Percentiles rank a stretch among this genome's conserved stretches.
phyloP scores from a whole-genome alignment of 2,329 filamentous ascomycete genomes.

The Beauveria asiatica region DNA sequence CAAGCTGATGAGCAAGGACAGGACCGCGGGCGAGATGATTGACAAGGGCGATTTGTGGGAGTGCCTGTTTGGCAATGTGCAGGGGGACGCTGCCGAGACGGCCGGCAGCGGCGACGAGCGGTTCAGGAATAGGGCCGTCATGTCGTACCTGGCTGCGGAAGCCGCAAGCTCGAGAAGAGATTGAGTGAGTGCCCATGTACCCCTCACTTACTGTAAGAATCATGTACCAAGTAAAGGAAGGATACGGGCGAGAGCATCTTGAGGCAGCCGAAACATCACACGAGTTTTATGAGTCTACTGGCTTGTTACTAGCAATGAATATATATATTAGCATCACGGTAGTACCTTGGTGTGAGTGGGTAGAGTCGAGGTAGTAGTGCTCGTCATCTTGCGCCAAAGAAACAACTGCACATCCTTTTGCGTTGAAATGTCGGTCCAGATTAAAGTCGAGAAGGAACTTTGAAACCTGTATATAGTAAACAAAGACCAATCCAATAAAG shows the following conservation, averaged over 20 bases:
- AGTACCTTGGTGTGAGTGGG: too few relatives aligned
- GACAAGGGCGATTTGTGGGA: slow-evolving; percentile 74
- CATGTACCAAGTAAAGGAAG: not conserved
- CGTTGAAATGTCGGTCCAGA: too few relatives aligned
- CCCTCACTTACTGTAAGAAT: not conserved
- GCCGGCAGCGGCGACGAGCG: not conserved
- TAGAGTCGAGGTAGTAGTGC: too few relatives aligned
- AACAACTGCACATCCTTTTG: too few relatives aligned
- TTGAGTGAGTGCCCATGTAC: not conserved
- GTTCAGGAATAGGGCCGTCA: slow-evolving; percentile 8
- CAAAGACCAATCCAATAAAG: too few relatives aligned
- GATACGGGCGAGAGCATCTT: not conserved
- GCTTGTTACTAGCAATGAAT: not conserved
- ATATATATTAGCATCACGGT: too few relatives aligned
- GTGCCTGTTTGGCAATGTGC: slow-evolving; percentile 66
- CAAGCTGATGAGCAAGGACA: slow-evolving; percentile 61
- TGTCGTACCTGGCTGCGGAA: slow-evolving; percentile 35
- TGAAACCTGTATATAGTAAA: too few relatives aligned
- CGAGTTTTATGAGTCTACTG: too few relatives aligned
- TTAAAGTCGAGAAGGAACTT: too few relatives aligned
- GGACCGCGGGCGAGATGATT: slow-evolving; percentile 70
- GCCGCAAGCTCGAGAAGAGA: slow-evolving; percentile 31
- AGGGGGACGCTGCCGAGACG: slow-evolving; percentile 13
- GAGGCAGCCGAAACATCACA: not conserved
- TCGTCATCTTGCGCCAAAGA: too few relatives aligned